A percentile compares a stretch with the other conserved stretches of the same genome.
These are phyloP conservation scores for Rhizomucor miehei DNA, from an alignment of 371 early-diverging fungal genomes.

Conservation along the genomic window DNA sequence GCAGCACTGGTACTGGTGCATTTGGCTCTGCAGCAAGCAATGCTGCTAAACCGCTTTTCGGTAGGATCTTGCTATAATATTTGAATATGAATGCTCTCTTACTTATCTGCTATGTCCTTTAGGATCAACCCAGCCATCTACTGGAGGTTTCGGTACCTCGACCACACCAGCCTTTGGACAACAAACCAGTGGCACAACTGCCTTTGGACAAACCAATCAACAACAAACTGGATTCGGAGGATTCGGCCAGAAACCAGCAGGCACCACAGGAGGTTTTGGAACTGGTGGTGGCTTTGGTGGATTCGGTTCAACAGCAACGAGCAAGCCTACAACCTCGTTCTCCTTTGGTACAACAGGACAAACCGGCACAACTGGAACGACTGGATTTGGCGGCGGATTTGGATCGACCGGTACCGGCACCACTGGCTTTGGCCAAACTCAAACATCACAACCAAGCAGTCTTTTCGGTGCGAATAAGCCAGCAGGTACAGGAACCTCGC, in stretches of 20 bases:
- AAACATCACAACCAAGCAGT: constrained; percentile 25
- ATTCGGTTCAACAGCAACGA: constrained; percentile 42
- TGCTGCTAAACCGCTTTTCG: constrained; percentile 39
- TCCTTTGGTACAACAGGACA: constrained; percentile 28
- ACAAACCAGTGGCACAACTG: constrained; percentile 10
- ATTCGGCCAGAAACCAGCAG: constrained; percentile 36
- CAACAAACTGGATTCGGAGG: constrained; percentile 22
- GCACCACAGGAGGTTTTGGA: constrained; percentile 24
- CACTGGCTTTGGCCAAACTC: constrained; percentile 26
- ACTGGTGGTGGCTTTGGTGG: constrained; percentile 39
- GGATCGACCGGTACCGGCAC: constrained; percentile 15
- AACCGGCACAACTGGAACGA: constrained; percentile 11
- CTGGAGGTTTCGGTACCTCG: constrained; percentile 41
- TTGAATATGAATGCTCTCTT: not conserved
- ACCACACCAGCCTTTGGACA: constrained; percentile 20
- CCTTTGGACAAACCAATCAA: constrained; percentile 10
- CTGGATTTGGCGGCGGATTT: constrained; percentile 26
- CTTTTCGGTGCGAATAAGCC: constrained; percentile 60
- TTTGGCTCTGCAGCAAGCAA: constrained; percentile 18
- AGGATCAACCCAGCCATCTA: constrained; percentile 9
- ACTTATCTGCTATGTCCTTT: not conserved
- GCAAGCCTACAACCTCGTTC: constrained; percentile 45
- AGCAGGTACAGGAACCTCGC: constrained; percentile 40
- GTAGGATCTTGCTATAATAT: constrained; percentile 12
- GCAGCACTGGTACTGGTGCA: constrained; percentile 18